Base-by-base conservation (phyloP, 371 early-diverging fungal genomes). In the Rhizomucor pusillus region DNA sequence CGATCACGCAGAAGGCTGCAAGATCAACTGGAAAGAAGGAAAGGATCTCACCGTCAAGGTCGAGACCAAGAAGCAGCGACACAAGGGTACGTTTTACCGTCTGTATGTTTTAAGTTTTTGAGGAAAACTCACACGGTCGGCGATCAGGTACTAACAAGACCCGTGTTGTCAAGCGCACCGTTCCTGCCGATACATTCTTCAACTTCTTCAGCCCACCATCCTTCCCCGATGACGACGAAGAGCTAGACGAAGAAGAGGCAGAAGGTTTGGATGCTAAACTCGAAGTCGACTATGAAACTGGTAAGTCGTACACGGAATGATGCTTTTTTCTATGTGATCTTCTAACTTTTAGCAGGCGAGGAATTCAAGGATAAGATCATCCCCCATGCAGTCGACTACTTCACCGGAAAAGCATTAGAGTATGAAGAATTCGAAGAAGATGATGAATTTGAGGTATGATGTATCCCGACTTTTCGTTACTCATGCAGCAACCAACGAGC, bases 21-120 rank as follows among this genome's bases (percentile, higher is more conserved):
- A 81, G 50, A 93, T 98, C 61, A 69, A 90, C 50, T 98, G 99
- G 98, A 95, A 94, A 77, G 93, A 92, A 59, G 96, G 91, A 65
- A 91, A 93, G 82, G 89, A 97, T 71, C 81, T 97, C 55, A 87
- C 93, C 47, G 86, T 92, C 44, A 93, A 85, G 6, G 80, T 94
- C 49, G 97, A 95, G 75, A 87, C 92, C 65, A 95, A 91, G 86
- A 98, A 94, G 81, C 98, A 98, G 81, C 92, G 98, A 59, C 93
- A 97, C 80, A 96, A 95, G 89, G 83, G 88, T 70, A 60, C 25
- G 58, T 36, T n/a, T n/a, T 20, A 52, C 25, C 37, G 22, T 16
- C 3, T 29, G 12, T 24, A 23, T 47, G 5, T 47, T 43, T 24
- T 1, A 10, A 1, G 20, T 23, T 29, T 2, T 13, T 34, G 5